Conservation (phyloP, 177 flowering plant species). For the Vitis hybrid region DNA sequence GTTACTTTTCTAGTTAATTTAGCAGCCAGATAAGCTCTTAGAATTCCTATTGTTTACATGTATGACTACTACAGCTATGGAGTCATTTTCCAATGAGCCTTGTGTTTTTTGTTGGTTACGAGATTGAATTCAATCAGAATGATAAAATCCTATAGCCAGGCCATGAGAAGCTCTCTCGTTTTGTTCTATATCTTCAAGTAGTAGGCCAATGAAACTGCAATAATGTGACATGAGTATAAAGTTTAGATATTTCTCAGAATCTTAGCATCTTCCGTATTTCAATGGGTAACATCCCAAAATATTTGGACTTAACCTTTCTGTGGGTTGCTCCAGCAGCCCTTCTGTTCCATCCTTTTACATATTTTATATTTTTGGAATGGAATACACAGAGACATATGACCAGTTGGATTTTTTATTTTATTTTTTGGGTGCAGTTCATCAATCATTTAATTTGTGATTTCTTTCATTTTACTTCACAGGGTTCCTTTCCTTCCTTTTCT, state of each 20-base stretch:
- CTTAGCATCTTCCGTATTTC: not conserved
- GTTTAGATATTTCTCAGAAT: not conserved
- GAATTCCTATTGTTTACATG: not conserved
- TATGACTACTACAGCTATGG: not conserved
- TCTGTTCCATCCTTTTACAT: too few species aligned
- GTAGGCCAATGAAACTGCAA: too few species aligned
- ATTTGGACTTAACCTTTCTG: too few species aligned
- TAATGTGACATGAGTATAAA: not conserved
- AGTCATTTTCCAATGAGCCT: not conserved
- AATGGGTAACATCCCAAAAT: too few species aligned
- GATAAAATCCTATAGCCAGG: not conserved
- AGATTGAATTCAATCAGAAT: not conserved
- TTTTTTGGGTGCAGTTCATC: not conserved
- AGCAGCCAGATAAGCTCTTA: not conserved
- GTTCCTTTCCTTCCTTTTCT: slow-evolving; percentile 11
- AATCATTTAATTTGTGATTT: not conserved
- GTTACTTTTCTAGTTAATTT: not conserved
- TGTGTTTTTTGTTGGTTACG: not conserved
- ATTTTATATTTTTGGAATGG: too few species aligned
- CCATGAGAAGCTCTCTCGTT: not conserved
- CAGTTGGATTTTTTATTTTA: not conserved
- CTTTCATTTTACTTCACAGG: not conserved
- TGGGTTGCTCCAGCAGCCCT: too few species aligned
- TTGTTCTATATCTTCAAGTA: not conserved
- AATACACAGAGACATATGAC: too few species aligned